phyloP scores from a whole-genome alignment of 257 asterid species.

The Ehretia macrophylla region DNA sequence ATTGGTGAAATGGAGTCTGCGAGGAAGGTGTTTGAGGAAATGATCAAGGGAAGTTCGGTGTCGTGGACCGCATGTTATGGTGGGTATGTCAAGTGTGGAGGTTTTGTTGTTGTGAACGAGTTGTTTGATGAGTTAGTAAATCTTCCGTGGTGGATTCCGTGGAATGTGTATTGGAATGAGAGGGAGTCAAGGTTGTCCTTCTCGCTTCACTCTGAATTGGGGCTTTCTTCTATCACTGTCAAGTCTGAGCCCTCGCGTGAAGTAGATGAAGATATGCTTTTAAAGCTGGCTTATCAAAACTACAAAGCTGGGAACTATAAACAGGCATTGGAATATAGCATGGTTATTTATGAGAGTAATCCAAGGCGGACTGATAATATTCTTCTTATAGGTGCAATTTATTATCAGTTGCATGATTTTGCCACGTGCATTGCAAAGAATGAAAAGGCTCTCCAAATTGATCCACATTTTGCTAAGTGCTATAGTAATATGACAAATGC shows the following conservation, averaged over 20 bases:
- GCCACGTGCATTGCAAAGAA: slow-evolving; percentile 88
- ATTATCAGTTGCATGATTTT: slow-evolving; percentile 93
- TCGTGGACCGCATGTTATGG: too few species aligned
- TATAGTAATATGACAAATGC: slow-evolving; percentile 99
- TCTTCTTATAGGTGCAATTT: slow-evolving; percentile 85
- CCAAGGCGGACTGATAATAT: slow-evolving; percentile 91
- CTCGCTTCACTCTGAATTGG: not conserved
- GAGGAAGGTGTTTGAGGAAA: too few species aligned
- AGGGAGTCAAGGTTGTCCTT: slow-evolving; percentile 40
- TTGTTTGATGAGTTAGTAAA: too few species aligned
- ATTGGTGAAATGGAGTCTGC: too few species aligned
- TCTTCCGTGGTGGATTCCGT: too few species aligned
- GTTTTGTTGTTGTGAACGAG: too few species aligned
- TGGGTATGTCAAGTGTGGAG: too few species aligned
- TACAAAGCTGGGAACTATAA: slow-evolving; percentile 83
- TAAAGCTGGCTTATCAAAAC: slow-evolving; percentile 87
- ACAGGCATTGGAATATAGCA: slow-evolving; percentile 88
- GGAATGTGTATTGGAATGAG: too few species aligned
- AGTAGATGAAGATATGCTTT: slow-evolving; percentile 82
- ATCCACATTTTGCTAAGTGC: slow-evolving; percentile 97
- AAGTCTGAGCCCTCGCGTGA: not conserved
- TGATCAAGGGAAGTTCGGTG: too few species aligned
- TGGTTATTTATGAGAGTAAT: slow-evolving; percentile 75
- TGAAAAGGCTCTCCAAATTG: slow-evolving; percentile 85
- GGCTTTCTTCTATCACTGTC: not conserved